phyloP scores from a whole-genome alignment of 2,329 filamentous ascomycete genomes.

The Ophiostoma sp. region DNA sequence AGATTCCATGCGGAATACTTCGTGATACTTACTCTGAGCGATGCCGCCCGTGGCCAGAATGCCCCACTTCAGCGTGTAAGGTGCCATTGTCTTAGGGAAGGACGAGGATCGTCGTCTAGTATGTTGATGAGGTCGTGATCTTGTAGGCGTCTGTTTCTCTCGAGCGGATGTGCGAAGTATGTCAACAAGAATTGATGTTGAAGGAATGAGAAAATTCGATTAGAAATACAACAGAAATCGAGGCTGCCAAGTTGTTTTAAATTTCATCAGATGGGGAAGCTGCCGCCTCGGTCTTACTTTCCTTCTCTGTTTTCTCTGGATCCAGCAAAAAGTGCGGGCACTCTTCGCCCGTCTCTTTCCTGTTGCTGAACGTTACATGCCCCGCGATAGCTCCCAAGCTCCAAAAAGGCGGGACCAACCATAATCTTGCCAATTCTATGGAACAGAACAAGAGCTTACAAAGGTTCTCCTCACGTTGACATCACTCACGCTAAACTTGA shows the following conservation, averaged over 20 bases:
- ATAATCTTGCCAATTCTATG: background rate
- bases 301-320: background rate
- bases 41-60: slow-evolving; percentile 63
- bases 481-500: slow-evolving; percentile 21
- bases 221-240: background rate
- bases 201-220: background rate
- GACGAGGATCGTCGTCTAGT: slow-evolving; percentile 25
- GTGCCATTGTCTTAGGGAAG: slow-evolving; percentile 31
- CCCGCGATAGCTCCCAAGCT: slow-evolving; percentile 3
- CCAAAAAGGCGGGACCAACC: slow-evolving; percentile 3
- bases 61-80: slow-evolving; percentile 57
- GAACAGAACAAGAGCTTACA: background rate
- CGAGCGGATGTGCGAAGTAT: background rate
- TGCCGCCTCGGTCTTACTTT: background rate
- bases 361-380: slow-evolving; percentile 11
- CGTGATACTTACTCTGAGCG: slow-evolving; percentile 51
- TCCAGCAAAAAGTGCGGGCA: background rate
- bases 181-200: background rate
- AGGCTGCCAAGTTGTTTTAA: background rate
- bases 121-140: background rate
- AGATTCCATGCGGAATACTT: background rate
- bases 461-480: slow-evolving; percentile 9
- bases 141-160: background rate
- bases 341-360: slow-evolving; percentile 1
- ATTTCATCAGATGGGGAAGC: background rate